Evolutionary conservation across 2,329 filamentous ascomycete species (phyloP).

Genomic region (Ophiostoma tasmaniense): DNA sequence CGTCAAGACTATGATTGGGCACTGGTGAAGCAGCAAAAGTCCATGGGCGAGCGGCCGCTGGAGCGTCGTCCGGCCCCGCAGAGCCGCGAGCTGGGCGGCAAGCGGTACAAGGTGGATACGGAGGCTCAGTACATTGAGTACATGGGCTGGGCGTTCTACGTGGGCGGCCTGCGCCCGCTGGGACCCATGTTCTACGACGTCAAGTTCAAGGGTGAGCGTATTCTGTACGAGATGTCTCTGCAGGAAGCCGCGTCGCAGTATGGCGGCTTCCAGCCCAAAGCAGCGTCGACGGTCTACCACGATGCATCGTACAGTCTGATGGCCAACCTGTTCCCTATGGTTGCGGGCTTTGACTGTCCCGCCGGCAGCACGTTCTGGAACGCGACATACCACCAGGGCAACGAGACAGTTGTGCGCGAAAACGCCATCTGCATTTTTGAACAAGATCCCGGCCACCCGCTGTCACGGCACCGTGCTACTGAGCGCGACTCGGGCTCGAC

Average conservation of each 20-base stretch:
- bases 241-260: constrained; percentile 49
- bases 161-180: constrained; percentile 35
- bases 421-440: constrained; percentile 51
- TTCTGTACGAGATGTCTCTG: constrained; percentile 48
- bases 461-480: constrained; percentile 39
- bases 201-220: constrained; percentile 43
- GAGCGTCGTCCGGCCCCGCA: constrained; percentile 31
- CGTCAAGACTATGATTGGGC: constrained; percentile 29
- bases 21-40: constrained; percentile 26
- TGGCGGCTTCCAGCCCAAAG: constrained; percentile 39
- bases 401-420: constrained; percentile 36
- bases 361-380: constrained; percentile 42
- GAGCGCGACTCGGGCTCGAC: constrained; percentile 21
- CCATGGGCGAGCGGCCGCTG: constrained; percentile 27
- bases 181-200: constrained; percentile 43
- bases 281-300: constrained; percentile 38
- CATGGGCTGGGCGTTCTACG: constrained; percentile 46
- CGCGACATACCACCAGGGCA: constrained; percentile 35
- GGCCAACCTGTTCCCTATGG: constrained; percentile 35
- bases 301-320: constrained; percentile 43
- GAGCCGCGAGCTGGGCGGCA: constrained; percentile 32
- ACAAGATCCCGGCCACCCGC: constrained; percentile 39
- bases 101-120: constrained; percentile 36
- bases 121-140: constrained; percentile 41
- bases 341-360: constrained; percentile 45